These are phyloP conservation scores for Chaetothyriales sp. DNA, from an alignment of 2,329 filamentous ascomycete genomes.

Conservation along the genomic window DNA sequence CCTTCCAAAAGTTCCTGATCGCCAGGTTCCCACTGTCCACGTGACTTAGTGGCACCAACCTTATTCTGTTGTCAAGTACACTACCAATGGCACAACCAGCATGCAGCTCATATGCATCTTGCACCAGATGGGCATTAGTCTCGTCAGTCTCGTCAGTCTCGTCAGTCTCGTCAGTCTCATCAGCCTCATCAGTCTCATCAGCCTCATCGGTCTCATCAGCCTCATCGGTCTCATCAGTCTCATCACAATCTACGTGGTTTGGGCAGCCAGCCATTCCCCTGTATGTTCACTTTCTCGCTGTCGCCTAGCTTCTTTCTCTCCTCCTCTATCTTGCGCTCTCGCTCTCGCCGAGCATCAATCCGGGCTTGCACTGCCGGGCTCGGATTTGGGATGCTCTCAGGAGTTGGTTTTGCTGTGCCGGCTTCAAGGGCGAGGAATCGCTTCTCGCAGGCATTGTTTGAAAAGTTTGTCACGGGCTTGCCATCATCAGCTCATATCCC, in stretches of 20 bases:
- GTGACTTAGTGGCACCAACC: not conserved
- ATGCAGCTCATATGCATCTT: too few species aligned
- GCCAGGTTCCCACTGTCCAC: not conserved
- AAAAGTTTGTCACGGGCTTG: constrained; percentile 27
- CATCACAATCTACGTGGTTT: constrained; percentile 8
- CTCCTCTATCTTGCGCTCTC: constrained; percentile 10
- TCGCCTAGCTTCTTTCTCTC: not conserved
- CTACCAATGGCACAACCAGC: too few species aligned
- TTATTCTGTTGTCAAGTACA: not conserved
- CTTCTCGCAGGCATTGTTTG: constrained; percentile 31
- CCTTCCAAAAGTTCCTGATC: not conserved
- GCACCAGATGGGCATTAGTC: too few species aligned
- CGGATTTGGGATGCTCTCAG: constrained; percentile 21
- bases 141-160: too few species aligned
- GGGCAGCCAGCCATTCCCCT: constrained; percentile 14
- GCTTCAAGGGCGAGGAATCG: constrained; percentile 27
- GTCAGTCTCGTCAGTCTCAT: too few species aligned
- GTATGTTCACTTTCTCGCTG: constrained; percentile 9
- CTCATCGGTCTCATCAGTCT: too few species aligned
- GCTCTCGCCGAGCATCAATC: constrained; percentile 12
- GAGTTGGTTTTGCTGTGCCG: constrained; percentile 32
- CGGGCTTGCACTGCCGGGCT: constrained; percentile 12
- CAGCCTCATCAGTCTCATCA: too few species aligned
- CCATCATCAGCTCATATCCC: not conserved
- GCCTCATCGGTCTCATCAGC: too few species aligned